Evolutionary conservation across 805 yeast genomes (phyloP).

Genomic region (Tanozyma kutaoensis): DNA sequence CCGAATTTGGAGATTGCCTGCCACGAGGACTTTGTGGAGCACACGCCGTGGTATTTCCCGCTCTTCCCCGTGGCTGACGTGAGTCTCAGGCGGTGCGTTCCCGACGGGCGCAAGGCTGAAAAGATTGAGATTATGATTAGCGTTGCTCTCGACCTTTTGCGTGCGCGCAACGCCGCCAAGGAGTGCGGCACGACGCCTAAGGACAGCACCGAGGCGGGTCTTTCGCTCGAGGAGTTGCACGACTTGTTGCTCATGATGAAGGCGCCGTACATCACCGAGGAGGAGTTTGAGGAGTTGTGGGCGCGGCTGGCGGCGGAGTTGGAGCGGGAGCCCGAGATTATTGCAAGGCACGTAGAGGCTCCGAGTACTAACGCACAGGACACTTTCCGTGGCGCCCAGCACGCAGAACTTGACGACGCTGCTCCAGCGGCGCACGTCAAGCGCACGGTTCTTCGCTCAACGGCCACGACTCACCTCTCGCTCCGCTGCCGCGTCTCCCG

Average conservation of each 20-base stretch:
- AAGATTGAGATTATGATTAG: constrained; percentile 51
- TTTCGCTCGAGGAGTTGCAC: constrained; percentile 35
- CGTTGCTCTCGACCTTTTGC: constrained; percentile 51
- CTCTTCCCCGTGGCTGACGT: constrained; percentile 43
- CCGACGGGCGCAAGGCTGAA: constrained; percentile 61
- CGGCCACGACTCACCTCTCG: constrained; percentile 52
- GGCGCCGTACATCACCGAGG: constrained; percentile 35
- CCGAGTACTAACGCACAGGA: too few species aligned
- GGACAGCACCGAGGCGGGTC: constrained; percentile 36
- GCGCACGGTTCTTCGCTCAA: constrained; percentile 55
- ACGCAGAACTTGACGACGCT: constrained; percentile 21
- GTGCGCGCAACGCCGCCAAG: constrained; percentile 53
- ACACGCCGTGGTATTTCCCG: constrained; percentile 39
- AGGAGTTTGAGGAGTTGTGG: constrained; percentile 73
- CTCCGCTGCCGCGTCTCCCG: constrained; percentile 43
- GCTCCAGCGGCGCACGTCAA: constrained; percentile 21
- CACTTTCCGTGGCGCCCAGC: too few species aligned
- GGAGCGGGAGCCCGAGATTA: constrained; percentile 53
- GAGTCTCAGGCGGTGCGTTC: constrained; percentile 37
- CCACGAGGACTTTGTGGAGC: constrained; percentile 46
- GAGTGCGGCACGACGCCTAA: constrained; percentile 39
- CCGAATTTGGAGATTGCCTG: constrained; percentile 51
- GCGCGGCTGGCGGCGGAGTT: constrained; percentile 44
- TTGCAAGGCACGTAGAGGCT: constrained; percentile 67
- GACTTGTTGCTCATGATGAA: constrained; percentile 33